phyloP scores from a whole-genome alignment of 768 basidiomycete genomes.

The Amanita rubescens region DNA sequence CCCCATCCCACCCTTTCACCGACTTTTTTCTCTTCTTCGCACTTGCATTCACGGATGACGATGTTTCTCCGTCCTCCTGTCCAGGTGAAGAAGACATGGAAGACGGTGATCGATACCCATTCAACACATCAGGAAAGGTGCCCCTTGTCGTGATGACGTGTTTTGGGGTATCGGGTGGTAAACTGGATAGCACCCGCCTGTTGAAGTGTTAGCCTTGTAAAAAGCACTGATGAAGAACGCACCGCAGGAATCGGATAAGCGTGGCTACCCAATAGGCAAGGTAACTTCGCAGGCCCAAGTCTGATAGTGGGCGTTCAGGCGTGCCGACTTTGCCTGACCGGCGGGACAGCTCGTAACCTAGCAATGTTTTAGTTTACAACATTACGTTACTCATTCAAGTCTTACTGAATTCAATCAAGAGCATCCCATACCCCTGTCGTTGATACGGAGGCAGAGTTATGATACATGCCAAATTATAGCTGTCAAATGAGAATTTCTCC shows the following conservation, averaged over 20 bases:
- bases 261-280: constrained; percentile 83
- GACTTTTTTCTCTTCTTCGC: constrained; percentile 38
- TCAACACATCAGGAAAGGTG: constrained; percentile 31
- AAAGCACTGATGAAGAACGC: constrained; percentile 11
- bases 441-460: constrained; percentile 93
- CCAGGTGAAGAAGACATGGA: constrained; percentile 26
- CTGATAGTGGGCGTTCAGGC: constrained; percentile 92
- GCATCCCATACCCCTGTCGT: constrained; percentile 82
- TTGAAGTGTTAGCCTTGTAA: background rate
- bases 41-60: constrained; percentile 11
- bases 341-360: constrained; percentile 91
- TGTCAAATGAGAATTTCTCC: constrained; percentile 95
- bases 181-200: constrained; percentile 51
- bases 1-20: constrained; percentile 72
- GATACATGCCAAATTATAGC: constrained; percentile 96
- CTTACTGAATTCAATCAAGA: constrained; percentile 98
- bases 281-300: constrained; percentile 87
- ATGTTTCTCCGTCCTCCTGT: constrained; percentile 19
- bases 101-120: constrained; percentile 6
- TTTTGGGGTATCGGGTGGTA: constrained; percentile 45
- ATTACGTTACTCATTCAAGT: constrained; percentile 5
- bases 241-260: constrained; percentile 81
- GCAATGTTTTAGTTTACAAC: background rate
- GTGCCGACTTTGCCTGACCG: constrained; percentile 76
- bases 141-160: constrained; percentile 32